These are phyloP conservation scores for Candida pseudofarinosa DNA, from an alignment of 805 yeast genomes.

Conservation along the genomic window DNA sequence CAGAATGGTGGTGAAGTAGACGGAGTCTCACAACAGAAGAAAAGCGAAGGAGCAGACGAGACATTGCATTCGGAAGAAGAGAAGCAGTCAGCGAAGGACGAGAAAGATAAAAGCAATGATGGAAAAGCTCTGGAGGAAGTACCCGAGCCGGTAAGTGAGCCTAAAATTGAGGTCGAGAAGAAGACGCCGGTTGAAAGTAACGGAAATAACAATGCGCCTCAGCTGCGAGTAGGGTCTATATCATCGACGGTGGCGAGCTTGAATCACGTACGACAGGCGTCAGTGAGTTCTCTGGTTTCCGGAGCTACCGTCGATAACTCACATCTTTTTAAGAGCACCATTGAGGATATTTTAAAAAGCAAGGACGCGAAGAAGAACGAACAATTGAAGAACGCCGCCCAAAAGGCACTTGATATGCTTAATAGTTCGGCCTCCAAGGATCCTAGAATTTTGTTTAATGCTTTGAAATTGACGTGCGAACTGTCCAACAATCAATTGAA, in stretches of 20 bases:
- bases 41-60: background rate
- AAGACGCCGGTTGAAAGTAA: background rate
- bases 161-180: background rate
- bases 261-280: conserved; percentile 13
- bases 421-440: conserved; percentile 38
- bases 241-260: conserved; percentile 3
- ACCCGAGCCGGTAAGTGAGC: background rate
- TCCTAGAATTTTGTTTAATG: conserved; percentile 63
- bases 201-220: background rate
- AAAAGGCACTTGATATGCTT: conserved; percentile 41
- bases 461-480: conserved; percentile 73
- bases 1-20: background rate
- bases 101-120: background rate
- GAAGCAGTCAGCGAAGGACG: background rate
- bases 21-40: conserved; percentile 1
- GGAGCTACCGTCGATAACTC: conserved; percentile 20
- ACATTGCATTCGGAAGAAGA: background rate
- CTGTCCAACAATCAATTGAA: conserved; percentile 61
- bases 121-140: background rate
- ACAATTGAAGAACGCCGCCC: conserved; percentile 30
- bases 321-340: conserved; percentile 46
- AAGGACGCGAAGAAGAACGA: conserved; percentile 60
- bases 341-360: conserved; percentile 51
- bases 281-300: conserved; percentile 11
- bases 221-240: conserved; percentile 4